Evolutionary conservation across 2,329 filamentous ascomycete species (phyloP), one percentile per base, ranked within the genome.

Genomic region (Metarhizium robertsii): DNA sequence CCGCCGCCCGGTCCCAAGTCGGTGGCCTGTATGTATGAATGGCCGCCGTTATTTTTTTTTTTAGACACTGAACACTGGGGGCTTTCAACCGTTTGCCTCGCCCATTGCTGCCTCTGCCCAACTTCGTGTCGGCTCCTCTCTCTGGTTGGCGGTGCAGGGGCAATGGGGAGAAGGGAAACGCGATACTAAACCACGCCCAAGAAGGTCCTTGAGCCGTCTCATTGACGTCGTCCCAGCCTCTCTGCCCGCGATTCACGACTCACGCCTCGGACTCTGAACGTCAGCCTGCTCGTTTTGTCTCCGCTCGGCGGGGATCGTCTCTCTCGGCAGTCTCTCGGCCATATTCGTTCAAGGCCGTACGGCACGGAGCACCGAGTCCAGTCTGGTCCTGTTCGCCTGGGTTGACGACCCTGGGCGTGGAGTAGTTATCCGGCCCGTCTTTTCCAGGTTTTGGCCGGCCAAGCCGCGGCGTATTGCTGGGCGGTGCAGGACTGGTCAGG

Each of bases 311-410:
- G 55, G 53, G 45, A 55, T 55, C 25, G 25, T 42, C 6, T 52
- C 43, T 29, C 34, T 57, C 55, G 55, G 55, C 55, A 57, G 53
- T 57, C 55, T 53, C 55, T 57, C 55, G 55, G 55, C 45, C 55
- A 51, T 55, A 55, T 55, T 57, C 38, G 16, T 40, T 32, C 32
- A 50, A 57, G 14, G 38, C 30, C 34, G 50, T 43, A 7, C 42
- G n/a, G 42, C 34, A 34, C 18, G 49, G 38, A 20, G 36, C 38
- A 40, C 14, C 10, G 11, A 5, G 38, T 16, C 38, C 38, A 13
- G 38, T 11, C 14, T 11, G 13, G 11, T 13, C 38, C 38, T 40
- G 38, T 36, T 36, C 34, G 34, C 34, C 5, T 36, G 38, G 38
- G 11, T 40, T 16, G 14, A 14, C 8, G 38, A 46, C 42, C 29